Evolutionary conservation across 148 eudicot genomes (phyloP), one percentile per base, ranked within the genome.

Genomic region (Silene latifolia): DNA sequence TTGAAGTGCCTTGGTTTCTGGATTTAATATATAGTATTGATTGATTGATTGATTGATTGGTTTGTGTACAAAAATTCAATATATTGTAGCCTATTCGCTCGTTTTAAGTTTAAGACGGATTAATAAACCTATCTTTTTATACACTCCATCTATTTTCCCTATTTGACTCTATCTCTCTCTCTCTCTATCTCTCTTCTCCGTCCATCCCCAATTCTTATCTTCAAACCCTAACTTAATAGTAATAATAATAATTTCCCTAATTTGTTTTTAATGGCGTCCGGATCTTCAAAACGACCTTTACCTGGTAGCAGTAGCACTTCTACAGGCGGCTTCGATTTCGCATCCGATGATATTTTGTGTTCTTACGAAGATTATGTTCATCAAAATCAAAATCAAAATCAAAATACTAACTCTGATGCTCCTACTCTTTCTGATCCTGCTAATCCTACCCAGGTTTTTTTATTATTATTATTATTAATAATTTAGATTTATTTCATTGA

Each of bases 291-390:
- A 27, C 89, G 93, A 64, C 82, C 74, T 13, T 32, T 32, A 32
- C 35, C 35, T 2, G 77, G 42, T 60, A 91, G 80, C 65, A 4
- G 35, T 32, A 32, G 5, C 35, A 32, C 35, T 32, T 86, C 97
- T 4, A 91, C 88, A 70, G 88, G 86, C 15, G 88, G 86, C 15
- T 94, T 88, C 77, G 96, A 91, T 86, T 91, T 91, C 77, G 89
- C 83, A 20, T 73, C 97, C 12, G 98, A 94, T 75, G 98, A 94
- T 77, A 89, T 94, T 46, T 83, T 94, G 29, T 94, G 98, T 81
- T 91, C 98, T 2, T 91, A 94, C 78, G 97, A 94, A 39, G 97
- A 91, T 72, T 91, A 80, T 71, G 78, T 73, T 58, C 84, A 84
- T 79, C 87, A 83, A 58, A 93, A 88, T 4, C 35, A 32, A 27